Percentiles rank a stretch among this genome's conserved stretches.
Conservation (phyloP, 2,329 filamentous ascomycete genomes). For the Scleromitrula shiraiana region DNA sequence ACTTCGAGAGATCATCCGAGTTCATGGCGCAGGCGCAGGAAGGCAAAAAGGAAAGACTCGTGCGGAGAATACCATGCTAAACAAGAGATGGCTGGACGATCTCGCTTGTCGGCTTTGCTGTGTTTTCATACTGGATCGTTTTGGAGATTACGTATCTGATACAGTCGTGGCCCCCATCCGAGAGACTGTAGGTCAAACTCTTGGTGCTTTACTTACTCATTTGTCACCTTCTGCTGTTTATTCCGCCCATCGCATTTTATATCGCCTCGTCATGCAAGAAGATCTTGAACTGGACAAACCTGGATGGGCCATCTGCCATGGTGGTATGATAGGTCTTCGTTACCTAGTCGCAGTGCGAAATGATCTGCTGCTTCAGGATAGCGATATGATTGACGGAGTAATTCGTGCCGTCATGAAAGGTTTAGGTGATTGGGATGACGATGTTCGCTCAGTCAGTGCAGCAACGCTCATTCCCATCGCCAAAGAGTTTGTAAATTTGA, state of each 20-base stretch:
- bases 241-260: conserved; percentile 74
- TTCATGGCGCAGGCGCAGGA: conserved; percentile 86
- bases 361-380: conserved; percentile 78
- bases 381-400: conserved; percentile 83
- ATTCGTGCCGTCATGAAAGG: conserved; percentile 92
- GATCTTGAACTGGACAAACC: conserved; percentile 66
- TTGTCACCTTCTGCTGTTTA: conserved; percentile 73
- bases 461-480: conserved; percentile 96
- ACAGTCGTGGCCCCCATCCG: conserved; percentile 94
- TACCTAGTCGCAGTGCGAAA: conserved; percentile 95
- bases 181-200: conserved; percentile 88
- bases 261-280: conserved; percentile 85
- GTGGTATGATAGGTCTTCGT: conserved; percentile 92
- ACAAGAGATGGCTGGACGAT: conserved; percentile 85
- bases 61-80: conserved; percentile 68
- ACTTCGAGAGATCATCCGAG: conserved; percentile 79
- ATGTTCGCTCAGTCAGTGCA: conserved; percentile 92
- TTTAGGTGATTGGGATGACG: conserved; percentile 81
- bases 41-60: conserved; percentile 62
- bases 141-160: conserved; percentile 96
- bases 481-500: conserved; percentile 83
- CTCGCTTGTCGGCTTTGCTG: conserved; percentile 90
- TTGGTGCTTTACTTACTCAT: conserved; percentile 83
- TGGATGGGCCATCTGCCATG: conserved; percentile 92
- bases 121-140: conserved; percentile 94